Percentiles rank a stretch among this genome's conserved stretches.
Evolutionary conservation across 2,329 filamentous ascomycete species (phyloP).

Genomic region (Tolypocladium paradoxum): DNA sequence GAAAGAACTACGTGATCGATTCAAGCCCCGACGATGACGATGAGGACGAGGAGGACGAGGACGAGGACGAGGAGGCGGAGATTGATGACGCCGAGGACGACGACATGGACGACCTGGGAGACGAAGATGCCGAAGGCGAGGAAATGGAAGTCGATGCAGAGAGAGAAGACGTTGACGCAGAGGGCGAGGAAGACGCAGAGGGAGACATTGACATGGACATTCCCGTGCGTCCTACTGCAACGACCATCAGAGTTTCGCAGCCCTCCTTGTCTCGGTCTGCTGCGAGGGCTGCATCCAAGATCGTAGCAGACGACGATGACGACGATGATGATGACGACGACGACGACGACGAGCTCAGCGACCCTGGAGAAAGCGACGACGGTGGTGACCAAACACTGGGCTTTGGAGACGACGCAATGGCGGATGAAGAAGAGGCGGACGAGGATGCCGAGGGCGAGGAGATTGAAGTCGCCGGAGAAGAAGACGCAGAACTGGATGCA

Average conservation of each 20-base stretch:
- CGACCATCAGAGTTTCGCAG: slow-evolving; percentile 39
- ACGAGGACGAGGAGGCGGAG: slow-evolving; percentile 27
- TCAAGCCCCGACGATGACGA: slow-evolving; percentile 39
- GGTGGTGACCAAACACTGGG: slow-evolving; percentile 25
- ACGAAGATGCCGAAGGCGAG: slow-evolving; percentile 30
- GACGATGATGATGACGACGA: slow-evolving; percentile 38
- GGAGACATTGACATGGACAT: slow-evolving; percentile 35
- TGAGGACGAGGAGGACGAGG: slow-evolving; percentile 26
- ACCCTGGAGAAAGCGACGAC: slow-evolving; percentile 39
- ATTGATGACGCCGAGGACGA: slow-evolving; percentile 30
- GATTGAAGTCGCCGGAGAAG: slow-evolving; percentile 29
- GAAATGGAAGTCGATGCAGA: slow-evolving; percentile 35
- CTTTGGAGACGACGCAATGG: slow-evolving; percentile 34
- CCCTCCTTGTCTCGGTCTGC: slow-evolving; percentile 23
- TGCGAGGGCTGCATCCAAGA: slow-evolving; percentile 21
- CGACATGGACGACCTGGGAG: slow-evolving; percentile 26
- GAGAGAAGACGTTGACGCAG: slow-evolving; percentile 33
- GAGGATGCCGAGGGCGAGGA: slow-evolving; percentile 36
- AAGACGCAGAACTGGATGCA: slow-evolving; percentile 30
- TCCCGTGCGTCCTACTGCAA: slow-evolving; percentile 18
- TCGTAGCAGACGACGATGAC: slow-evolving; percentile 31
- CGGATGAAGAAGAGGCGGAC: slow-evolving; percentile 29
- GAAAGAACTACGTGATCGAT: slow-evolving; percentile 51
- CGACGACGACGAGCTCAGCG: slow-evolving; percentile 46
- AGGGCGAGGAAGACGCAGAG: slow-evolving; percentile 34